Percentiles rank a stretch among this genome's conserved stretches.
Evolutionary conservation across 345 rosid species (phyloP).

Genomic region (Zanthoxylum bungeanum): DNA sequence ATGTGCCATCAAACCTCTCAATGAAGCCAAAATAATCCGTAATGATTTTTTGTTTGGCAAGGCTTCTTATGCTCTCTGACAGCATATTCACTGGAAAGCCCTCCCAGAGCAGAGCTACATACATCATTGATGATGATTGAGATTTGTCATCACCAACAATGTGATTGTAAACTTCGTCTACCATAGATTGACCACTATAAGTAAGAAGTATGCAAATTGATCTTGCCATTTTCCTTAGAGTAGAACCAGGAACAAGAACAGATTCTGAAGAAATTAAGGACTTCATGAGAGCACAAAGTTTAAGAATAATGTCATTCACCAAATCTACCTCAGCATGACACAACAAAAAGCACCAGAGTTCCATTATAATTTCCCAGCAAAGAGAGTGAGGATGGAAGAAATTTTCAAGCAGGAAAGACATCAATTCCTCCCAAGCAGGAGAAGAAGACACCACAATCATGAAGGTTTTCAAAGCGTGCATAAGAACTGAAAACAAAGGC

Average conservation of each 20-base stretch:
- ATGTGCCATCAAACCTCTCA: constrained; percentile 37
- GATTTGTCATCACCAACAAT: constrained; percentile 36
- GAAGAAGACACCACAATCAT: constrained; percentile 59
- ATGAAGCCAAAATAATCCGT: constrained; percentile 55
- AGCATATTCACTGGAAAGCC: constrained; percentile 70
- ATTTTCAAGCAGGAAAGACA: constrained; percentile 64
- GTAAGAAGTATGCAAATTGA: constrained; percentile 57
- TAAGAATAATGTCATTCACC: constrained; percentile 39
- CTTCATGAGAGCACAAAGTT: constrained; percentile 54
- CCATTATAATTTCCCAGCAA: constrained; percentile 76
- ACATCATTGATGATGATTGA: constrained; percentile 45
- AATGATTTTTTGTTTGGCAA: constrained; percentile 50
- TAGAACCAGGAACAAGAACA: constrained; percentile 48
- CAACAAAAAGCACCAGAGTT: constrained; percentile 80
- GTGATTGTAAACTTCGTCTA: constrained; percentile 49
- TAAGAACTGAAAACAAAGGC: constrained; percentile 53
- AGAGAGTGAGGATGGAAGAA: constrained; percentile 82
- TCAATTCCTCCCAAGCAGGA: constrained; percentile 62
- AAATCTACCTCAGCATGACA: constrained; percentile 55
- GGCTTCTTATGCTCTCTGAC: constrained; percentile 42
- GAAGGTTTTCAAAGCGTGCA: constrained; percentile 69
- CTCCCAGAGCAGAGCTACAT: constrained; percentile 62
- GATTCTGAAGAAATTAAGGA: constrained; percentile 50
- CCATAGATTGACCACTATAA: constrained; percentile 45
- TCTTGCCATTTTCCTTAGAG: constrained; percentile 68